Base-by-base conservation (phyloP, 1,284 basidiomycete genomes). In the Trichosporon coremiiforme region DNA sequence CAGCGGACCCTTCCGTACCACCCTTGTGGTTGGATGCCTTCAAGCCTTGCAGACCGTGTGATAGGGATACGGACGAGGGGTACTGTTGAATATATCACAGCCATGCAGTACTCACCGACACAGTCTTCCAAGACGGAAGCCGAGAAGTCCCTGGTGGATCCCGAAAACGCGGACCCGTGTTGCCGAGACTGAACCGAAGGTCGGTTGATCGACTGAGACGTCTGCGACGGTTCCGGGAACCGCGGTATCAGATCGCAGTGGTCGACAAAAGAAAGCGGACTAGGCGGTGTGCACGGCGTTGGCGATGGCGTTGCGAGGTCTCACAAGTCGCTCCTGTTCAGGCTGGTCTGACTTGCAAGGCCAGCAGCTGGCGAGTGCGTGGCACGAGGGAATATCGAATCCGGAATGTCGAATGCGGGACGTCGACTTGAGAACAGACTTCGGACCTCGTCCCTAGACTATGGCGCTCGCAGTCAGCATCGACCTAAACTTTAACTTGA, bases 381-480 rank as follows among this genome's bases (percentile, higher is more conserved):
- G 29, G 29, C 57, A 35, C 57, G 57, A 62, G 7, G 8, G 50
- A 20, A 22, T 22, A 53, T 22, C 57, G 25, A 25, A 25, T 25
- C 25, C 25, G 25, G 25, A 25, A 25, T 25, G 25, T 25, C 31
- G 57, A n/a, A 17, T 35, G 57, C 31, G 31, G 29, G 57, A 62
- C 17, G 17, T 17, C 15, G 57, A 17, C 57, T n/a, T 15, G 33
- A 15, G 57, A 62, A 62, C 57, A n/a, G 57, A 62, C 31, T 31
- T 62, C 20, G 50, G 50, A 53, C 50, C 50, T 53, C 50, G 9
- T 53, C 22, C 50, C 20, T 35, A 4, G 57, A n/a, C 57, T 33
- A 33, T 33, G 57, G 57, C 29, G 29, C 57, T 62, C 57, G 31
- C 29, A n/a, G 57, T 62, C 57, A 62, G 57, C 57, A 62, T 33